phyloP scores from a whole-genome alignment of 805 yeast genomes.

The Wickerhamomyces subpelliculosus region DNA sequence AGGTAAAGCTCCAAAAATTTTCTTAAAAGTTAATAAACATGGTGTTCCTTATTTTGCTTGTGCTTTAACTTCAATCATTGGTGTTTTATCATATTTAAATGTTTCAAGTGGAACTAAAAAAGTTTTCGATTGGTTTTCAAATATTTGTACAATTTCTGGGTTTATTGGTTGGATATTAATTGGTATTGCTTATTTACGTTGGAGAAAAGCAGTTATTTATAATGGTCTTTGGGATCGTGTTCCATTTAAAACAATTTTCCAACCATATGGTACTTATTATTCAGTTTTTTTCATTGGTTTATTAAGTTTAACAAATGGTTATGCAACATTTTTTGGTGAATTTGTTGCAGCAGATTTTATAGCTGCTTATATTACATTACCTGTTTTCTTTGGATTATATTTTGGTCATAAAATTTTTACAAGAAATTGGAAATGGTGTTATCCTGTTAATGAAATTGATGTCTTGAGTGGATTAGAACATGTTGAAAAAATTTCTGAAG shows the following conservation, averaged over 20 bases:
- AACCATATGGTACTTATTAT: constrained; percentile 53
- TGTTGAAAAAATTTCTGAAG: constrained; percentile 40
- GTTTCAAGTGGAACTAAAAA: constrained; percentile 49
- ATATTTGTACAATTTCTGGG: constrained; percentile 72
- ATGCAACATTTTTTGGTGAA: constrained; percentile 48
- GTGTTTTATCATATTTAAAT: constrained; percentile 63
- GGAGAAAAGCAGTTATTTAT: constrained; percentile 55
- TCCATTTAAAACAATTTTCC: constrained; percentile 49
- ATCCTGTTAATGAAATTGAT: constrained; percentile 53
- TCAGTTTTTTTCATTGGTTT: constrained; percentile 42
- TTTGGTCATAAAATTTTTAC: constrained; percentile 49
- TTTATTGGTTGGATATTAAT: constrained; percentile 71
- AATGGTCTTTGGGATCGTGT: constrained; percentile 49
- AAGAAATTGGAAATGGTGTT: constrained; percentile 37
- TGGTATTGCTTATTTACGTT: constrained; percentile 58
- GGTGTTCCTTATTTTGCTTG: constrained; percentile 69
- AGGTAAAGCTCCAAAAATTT: constrained; percentile 70
- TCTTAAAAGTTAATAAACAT: constrained; percentile 52
- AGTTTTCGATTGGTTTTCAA: constrained; percentile 65
- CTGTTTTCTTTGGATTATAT: constrained; percentile 46
- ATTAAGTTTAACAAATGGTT: constrained; percentile 67
- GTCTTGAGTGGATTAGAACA: constrained; percentile 52
- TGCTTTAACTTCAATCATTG: constrained; percentile 33
- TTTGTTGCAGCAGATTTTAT: constrained; percentile 42
- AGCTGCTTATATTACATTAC: constrained; percentile 68